Conservation (phyloP, 805 yeast genomes). For the Lipomyces sp. region DNA sequence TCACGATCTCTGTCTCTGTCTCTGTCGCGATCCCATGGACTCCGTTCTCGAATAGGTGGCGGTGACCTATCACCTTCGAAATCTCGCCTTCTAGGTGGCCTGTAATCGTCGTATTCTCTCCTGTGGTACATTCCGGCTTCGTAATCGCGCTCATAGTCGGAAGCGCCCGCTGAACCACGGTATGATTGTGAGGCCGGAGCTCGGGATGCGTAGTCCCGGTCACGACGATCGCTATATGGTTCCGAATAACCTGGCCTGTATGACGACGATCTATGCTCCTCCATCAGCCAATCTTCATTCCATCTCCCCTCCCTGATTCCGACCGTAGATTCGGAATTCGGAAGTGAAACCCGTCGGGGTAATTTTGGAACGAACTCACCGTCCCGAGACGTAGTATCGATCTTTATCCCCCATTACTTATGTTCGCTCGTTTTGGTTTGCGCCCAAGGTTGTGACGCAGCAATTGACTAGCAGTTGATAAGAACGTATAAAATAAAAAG, state of each 20-base stretch:
- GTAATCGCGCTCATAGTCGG: background rate
- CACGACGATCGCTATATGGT: constrained; percentile 16
- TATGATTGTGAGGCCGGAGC: background rate
- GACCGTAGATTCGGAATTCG: background rate
- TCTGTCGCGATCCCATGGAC: constrained; percentile 27
- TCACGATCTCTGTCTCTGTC: constrained; percentile 21
- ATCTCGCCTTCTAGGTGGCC: constrained; percentile 10
- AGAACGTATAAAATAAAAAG: too few species aligned
- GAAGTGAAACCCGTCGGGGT: background rate
- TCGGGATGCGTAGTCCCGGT: background rate
- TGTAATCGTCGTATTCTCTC: constrained; percentile 15
- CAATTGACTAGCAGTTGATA: too few species aligned
- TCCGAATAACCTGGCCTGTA: constrained; percentile 22
- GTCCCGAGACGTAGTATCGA: constrained; percentile 19
- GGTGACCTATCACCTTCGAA: constrained; percentile 19
- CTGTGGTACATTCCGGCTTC: constrained; percentile 9
- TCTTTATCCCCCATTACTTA: constrained; percentile 23
- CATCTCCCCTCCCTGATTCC: background rate
- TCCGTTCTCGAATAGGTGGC: constrained; percentile 14
- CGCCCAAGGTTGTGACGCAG: too few species aligned
- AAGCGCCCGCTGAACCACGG: background rate
- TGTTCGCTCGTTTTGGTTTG: background rate
- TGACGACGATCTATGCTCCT: constrained; percentile 13
- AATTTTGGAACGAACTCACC: constrained; percentile 10
- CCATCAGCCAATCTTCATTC: background rate